These are phyloP conservation scores for Erysiphe pulchra DNA, from an alignment of 2,329 filamentous ascomycete genomes.

Conservation along the genomic window DNA sequence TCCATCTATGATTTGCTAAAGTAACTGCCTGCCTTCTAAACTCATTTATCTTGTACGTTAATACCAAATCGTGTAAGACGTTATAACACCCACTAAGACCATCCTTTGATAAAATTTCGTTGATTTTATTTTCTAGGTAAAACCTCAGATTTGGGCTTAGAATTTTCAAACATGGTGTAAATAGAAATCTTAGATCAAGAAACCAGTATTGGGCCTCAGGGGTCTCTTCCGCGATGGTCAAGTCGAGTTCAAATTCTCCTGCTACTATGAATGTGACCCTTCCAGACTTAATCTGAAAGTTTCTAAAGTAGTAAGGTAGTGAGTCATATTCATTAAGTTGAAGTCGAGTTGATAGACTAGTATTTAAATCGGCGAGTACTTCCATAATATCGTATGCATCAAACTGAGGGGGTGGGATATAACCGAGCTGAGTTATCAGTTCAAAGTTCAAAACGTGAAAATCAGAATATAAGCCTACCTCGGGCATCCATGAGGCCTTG, in stretches of 20 bases:
- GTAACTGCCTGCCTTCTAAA: conserved; percentile 52
- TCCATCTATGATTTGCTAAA: conserved; percentile 48
- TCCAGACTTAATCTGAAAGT: conserved; percentile 62
- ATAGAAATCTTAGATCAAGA: conserved; percentile 70
- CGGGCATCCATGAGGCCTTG: conserved; percentile 51
- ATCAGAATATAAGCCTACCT: conserved; percentile 24
- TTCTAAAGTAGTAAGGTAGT: conserved; percentile 46
- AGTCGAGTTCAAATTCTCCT: conserved; percentile 75
- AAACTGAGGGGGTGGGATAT: conserved; percentile 47
- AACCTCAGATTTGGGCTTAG: conserved; percentile 36
- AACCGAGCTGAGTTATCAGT: conserved; percentile 31
- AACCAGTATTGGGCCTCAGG: conserved; percentile 73
- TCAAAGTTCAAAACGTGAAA: not conserved
- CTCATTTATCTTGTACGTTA: conserved; percentile 77
- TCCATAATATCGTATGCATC: conserved; percentile 46
- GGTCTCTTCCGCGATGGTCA: conserved; percentile 74
- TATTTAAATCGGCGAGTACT: conserved; percentile 60
- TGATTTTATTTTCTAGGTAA: conserved; percentile 45
- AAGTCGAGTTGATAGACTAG: conserved; percentile 56
- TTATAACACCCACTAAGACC: conserved; percentile 63
- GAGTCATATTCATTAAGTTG: conserved; percentile 59
- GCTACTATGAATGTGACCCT: conserved; percentile 67
- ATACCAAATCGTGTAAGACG: conserved; percentile 61
- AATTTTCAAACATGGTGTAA: conserved; percentile 37
- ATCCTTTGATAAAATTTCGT: conserved; percentile 39